These are phyloP conservation scores for Tulasnella sp. DNA, from an alignment of 768 basidiomycete genomes.

Conservation along the genomic window DNA sequence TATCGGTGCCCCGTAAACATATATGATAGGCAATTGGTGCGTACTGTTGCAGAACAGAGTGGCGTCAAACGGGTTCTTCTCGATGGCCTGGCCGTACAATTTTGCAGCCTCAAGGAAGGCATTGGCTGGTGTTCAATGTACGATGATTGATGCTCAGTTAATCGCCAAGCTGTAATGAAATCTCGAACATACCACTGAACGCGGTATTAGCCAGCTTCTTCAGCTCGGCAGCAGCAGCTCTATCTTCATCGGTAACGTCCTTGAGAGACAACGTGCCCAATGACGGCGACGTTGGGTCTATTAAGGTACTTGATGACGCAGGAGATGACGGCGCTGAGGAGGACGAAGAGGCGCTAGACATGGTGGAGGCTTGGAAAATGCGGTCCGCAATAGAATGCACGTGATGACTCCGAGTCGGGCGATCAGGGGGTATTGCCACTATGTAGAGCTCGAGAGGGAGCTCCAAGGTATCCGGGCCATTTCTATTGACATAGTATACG, in stretches of 20 bases:
- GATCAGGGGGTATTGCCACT: neutral
- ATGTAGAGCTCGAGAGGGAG: neutral
- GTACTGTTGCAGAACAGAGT: constrained; percentile 86
- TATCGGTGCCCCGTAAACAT: neutral
- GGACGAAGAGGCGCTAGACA: constrained; percentile 3
- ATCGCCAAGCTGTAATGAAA: neutral
- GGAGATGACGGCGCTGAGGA: constrained; percentile 1
- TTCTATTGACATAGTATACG: neutral
- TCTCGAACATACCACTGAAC: constrained; percentile 47
- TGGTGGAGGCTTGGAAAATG: neutral
- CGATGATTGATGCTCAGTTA: neutral
- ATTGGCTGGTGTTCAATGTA: constrained; percentile 36
- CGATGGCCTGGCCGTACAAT: constrained; percentile 75
- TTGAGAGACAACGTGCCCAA: neutral
- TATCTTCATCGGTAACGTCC: constrained; percentile 54
- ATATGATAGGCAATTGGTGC: neutral
- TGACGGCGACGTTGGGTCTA: neutral
- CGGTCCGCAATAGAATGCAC: neutral
- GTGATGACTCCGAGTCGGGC: neutral
- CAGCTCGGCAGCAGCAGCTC: constrained; percentile 50
- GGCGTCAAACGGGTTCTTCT: constrained; percentile 76
- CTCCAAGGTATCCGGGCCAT: neutral
- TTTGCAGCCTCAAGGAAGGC: constrained; percentile 66
- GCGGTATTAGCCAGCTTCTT: constrained; percentile 86
- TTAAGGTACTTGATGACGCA: neutral